Base-by-base conservation (phyloP, 2,329 filamentous ascomycete species). In the Penicillium glabrum region DNA sequence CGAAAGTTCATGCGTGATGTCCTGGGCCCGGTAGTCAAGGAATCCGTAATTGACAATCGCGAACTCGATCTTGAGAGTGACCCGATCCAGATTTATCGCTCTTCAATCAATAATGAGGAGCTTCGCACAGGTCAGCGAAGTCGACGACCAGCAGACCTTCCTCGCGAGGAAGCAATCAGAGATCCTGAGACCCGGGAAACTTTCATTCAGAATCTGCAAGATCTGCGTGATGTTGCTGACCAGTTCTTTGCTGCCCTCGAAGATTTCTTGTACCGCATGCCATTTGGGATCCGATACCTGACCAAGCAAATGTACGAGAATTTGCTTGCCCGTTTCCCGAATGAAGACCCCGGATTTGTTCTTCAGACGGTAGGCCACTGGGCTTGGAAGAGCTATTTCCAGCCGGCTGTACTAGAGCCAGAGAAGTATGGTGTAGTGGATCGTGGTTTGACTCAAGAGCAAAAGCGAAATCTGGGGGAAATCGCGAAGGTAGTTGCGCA, bases 31-130 rank as follows among this genome's bases (percentile, higher is more conserved):
- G 76, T 99, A 47, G 89, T 99, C 64, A 89, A 90, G 60, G 90
- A 96, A 70, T 93, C 95, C 69, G 92, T 99, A 67, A 88, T 98
- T 53, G 95, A 96, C 53, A 95, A 97, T 65, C 88, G 92, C 13
- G 89, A 88, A 5, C 81, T 99, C 33, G 93, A 99, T 71, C 82
- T 99, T 26, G 95, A 99, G 75, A 97, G 93, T 72, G 95, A 99
- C 69, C 95, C 95, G 0, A 89, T 98, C 80, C 93, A 98, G 67
- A 99, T 99, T 56, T 98, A 99, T 76, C 86, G 90, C 43, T 95
- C 92, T 5, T 88, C 91, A 14, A 96, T 99, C 77, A 98, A 96
- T 78, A 96, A 99, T 67, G 93, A 98, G 74, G 95, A 99, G 76
- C 85, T 99, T 24, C 88, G 91, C 19, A 99, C 95, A 0, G 95